These are phyloP conservation scores for Bocquillonia castaneifolia DNA, from an alignment of 441 rosid species.

Conservation along the genomic window DNA sequence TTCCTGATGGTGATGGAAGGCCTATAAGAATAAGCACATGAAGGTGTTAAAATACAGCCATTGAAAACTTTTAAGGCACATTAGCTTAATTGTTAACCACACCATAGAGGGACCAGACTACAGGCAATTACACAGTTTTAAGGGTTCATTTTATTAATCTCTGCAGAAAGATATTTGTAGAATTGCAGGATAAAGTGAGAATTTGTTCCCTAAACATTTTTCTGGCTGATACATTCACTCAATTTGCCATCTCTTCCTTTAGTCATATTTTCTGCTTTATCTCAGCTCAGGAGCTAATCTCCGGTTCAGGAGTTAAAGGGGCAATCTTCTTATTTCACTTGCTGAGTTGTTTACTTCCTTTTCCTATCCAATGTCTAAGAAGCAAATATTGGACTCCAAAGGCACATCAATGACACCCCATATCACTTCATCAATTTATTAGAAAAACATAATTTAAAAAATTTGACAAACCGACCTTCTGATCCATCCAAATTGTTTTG, in stretches of 20 bases:
- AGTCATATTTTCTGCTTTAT: not conserved
- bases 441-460: not conserved
- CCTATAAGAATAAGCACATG: slow-evolving; percentile 42
- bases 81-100: slow-evolving; percentile 1
- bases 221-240: not conserved
- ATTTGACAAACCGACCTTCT: slow-evolving; percentile 51
- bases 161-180: not conserved
- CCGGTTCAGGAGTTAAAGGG: not conserved
- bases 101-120: not conserved
- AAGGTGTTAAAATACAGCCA: slow-evolving; percentile 2
- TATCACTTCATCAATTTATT: not conserved
- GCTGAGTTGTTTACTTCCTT: not conserved
- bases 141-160: not conserved
- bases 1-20: slow-evolving; percentile 81
- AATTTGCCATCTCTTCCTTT: not conserved
- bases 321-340: not conserved
- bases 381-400: not conserved
- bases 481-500: slow-evolving; percentile 48
- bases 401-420: not conserved
- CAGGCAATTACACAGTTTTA: not conserved
- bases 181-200: not conserved
- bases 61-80: slow-evolving; percentile 1
- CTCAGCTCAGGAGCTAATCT: not conserved
- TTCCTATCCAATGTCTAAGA: not conserved
- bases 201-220: not conserved